Base-by-base conservation (phyloP, 2,329 filamentous ascomycete genomes). In the Sclerotinia sclerotiorum region DNA sequence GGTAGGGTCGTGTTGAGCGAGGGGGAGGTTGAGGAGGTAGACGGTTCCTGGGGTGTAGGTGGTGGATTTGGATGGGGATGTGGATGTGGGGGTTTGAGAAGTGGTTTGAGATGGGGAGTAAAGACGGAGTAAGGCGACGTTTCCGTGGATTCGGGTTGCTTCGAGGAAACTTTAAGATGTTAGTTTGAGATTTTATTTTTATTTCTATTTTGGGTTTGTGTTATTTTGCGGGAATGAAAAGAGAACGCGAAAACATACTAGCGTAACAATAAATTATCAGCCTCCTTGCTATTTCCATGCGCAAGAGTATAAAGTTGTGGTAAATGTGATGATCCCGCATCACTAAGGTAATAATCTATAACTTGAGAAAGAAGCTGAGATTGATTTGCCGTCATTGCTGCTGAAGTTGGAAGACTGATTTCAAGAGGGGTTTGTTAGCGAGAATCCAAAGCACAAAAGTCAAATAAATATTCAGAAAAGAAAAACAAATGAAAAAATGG, bases 321-420 rank as follows among this genome's bases (percentile, higher is more conserved):
- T 0, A 90, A 78, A 74, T 92, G 82, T 17, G 80, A 72, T 67
- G 81, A 79, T 72, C 87, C 85, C 5, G 49, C n/a, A 44, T 84
- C 79, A 0, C 85, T 84, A 6, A 93, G 83, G 76, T 90, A 93
- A 79, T 86, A 93, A 76, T 93, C 90, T 24, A 93, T 81, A 2
- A 90, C 83, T 79, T 91, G 89, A 1, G 89, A 87, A 76, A 93
- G 92, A 74, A 90, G 82, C 74, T 91, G 86, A 1, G 86, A 88
- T 76, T 93, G 89, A 73, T 87, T 91, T 1, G 91, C 88, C 10
- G 91, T 87, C 77, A 90, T 85, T 1, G 88, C 85, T 5, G 84
- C 84, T 0, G 88, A 87, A 0, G 88, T 88, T 0, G 91, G 90
- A 39, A 77, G 58, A 49, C 74, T 76, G 44, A 42, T 17, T 15